Percentiles rank a stretch among this genome's conserved stretches.
Conservation (phyloP, 371 early-diverging fungal species). For the Sporodiniella umbellata region DNA sequence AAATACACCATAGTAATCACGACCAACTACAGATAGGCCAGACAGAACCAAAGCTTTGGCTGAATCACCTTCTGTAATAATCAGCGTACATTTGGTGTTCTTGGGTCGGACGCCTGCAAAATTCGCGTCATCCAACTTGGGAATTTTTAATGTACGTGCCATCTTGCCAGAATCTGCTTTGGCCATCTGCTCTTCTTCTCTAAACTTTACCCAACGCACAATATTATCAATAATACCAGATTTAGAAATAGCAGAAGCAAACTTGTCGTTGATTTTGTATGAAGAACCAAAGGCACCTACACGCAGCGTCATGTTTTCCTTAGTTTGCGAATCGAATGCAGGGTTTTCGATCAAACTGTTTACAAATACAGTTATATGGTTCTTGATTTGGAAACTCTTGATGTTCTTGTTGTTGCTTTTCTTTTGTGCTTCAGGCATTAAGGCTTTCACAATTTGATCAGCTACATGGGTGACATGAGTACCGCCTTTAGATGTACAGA, state of each 20-base stretch:
- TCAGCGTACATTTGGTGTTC: slow-evolving; percentile 90
- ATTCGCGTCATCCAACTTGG: slow-evolving; percentile 99
- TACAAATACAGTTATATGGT: slow-evolving; percentile 94
- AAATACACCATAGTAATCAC: slow-evolving; percentile 97
- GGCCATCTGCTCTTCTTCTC: slow-evolving; percentile 84
- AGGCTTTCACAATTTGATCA: slow-evolving; percentile 83
- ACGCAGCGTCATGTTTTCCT: slow-evolving; percentile 96
- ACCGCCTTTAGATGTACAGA: slow-evolving; percentile 98
- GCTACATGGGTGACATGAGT: slow-evolving; percentile 92
- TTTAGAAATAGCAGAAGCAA: slow-evolving; percentile 78
- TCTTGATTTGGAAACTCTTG: slow-evolving; percentile 90
- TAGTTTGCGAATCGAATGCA: slow-evolving; percentile 99
- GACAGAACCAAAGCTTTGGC: slow-evolving; percentile 97
- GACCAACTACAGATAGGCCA: slow-evolving; percentile 93
- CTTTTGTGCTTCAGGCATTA: slow-evolving; percentile 79
- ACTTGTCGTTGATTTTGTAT: slow-evolving; percentile 78
- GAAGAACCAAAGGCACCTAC: slow-evolving; percentile 86
- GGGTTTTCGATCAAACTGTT: slow-evolving; percentile 99
- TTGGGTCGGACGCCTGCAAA: slow-evolving; percentile 82
- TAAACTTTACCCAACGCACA: slow-evolving; percentile 75
- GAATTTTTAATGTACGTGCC: slow-evolving; percentile 77
- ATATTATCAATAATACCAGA: slow-evolving; percentile 90
- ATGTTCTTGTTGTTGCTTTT: slow-evolving; percentile 76
- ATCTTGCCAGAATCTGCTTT: slow-evolving; percentile 92
- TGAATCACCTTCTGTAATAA: slow-evolving; percentile 99